Percentiles rank a stretch among this genome's conserved stretches.
phyloP scores from a whole-genome alignment of 805 yeast genomes.

The Starmerella vitae region DNA sequence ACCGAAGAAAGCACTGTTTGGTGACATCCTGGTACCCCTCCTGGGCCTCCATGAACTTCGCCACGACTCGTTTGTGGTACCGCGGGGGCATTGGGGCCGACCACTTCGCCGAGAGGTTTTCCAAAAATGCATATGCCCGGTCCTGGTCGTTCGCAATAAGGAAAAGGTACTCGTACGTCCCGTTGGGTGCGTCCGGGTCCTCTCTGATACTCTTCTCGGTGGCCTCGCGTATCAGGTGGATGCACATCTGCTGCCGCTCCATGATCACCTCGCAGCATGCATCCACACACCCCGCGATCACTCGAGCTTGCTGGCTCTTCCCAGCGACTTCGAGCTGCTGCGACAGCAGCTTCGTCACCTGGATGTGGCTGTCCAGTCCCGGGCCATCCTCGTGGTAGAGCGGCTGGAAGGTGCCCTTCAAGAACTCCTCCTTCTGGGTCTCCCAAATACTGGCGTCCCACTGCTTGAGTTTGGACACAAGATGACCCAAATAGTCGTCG shows the following conservation, averaged over 20 bases:
- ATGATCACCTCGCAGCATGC: constrained; percentile 51
- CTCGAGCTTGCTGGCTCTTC: constrained; percentile 67
- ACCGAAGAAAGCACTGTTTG: constrained; percentile 43
- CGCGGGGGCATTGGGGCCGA: constrained; percentile 52
- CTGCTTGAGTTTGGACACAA: constrained; percentile 61
- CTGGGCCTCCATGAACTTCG: constrained; percentile 46
- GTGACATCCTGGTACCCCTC: constrained; percentile 72
- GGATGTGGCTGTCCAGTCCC: constrained; percentile 64
- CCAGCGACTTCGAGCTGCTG: constrained; percentile 84
- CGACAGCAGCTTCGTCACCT: constrained; percentile 68
- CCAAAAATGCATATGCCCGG: constrained; percentile 54
- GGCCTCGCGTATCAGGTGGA: constrained; percentile 35
- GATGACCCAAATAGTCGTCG: constrained; percentile 62
- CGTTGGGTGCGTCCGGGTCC: constrained; percentile 43
- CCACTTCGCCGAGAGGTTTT: constrained; percentile 53
- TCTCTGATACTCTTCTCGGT: constrained; percentile 27
- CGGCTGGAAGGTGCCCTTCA: constrained; percentile 57
- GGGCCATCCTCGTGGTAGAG: constrained; percentile 51
- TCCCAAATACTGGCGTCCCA: constrained; percentile 63
- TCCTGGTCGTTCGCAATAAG: constrained; percentile 79
- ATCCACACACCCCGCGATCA: constrained; percentile 62
- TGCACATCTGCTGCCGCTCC: constrained; percentile 53
- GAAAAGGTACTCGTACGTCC: constrained; percentile 63
- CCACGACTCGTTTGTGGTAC: constrained; percentile 46
- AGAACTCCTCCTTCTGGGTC: constrained; percentile 56